phyloP scores from a whole-genome alignment of 1,284 basidiomycete species.

The Coniferiporia sulphurascens region DNA sequence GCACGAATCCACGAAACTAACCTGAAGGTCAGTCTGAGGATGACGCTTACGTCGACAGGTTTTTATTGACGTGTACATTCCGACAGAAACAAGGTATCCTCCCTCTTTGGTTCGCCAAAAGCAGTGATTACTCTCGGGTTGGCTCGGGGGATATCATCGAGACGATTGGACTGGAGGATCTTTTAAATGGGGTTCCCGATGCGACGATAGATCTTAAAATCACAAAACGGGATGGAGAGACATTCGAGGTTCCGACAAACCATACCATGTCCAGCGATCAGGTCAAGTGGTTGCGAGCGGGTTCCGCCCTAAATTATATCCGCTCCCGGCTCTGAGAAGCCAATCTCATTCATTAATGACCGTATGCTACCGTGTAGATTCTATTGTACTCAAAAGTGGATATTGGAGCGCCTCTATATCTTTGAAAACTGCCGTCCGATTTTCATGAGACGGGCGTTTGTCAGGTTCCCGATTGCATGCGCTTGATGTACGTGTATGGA shows the following conservation, averaged over 20 bases:
- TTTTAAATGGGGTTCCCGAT: slow-evolving; percentile 49
- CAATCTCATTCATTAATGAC: not conserved
- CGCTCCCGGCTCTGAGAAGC: slow-evolving; percentile 42
- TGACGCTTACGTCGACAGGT: not conserved
- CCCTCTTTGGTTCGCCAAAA: slow-evolving; percentile 88
- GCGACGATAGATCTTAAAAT: slow-evolving; percentile 64
- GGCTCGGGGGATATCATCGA: slow-evolving; percentile 70
- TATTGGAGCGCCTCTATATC: slow-evolving; percentile 2
- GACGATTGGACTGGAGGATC: slow-evolving; percentile 50
- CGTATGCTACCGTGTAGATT: not conserved
- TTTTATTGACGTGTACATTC: too few species aligned
- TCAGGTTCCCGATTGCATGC: slow-evolving; percentile 22
- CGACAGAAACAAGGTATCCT: slow-evolving; percentile 89
- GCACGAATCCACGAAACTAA: slow-evolving; percentile 99
- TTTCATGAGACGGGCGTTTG: slow-evolving; percentile 23
- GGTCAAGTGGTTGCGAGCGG: slow-evolving; percentile 80
- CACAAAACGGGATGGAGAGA: slow-evolving; percentile 59
- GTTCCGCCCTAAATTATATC: slow-evolving; percentile 85
- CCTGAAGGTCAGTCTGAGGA: slow-evolving; percentile 62
- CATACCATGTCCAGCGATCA: slow-evolving; percentile 92
- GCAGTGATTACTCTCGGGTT: slow-evolving; percentile 79
- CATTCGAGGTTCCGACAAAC: slow-evolving; percentile 65
- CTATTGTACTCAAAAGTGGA: not conserved
- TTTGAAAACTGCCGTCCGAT: slow-evolving; percentile 12
- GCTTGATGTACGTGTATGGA: slow-evolving; percentile 32